phyloP scores from a whole-genome alignment of 23 red algal species.

The Cyanidiococcus yangmingshanensis region DNA sequence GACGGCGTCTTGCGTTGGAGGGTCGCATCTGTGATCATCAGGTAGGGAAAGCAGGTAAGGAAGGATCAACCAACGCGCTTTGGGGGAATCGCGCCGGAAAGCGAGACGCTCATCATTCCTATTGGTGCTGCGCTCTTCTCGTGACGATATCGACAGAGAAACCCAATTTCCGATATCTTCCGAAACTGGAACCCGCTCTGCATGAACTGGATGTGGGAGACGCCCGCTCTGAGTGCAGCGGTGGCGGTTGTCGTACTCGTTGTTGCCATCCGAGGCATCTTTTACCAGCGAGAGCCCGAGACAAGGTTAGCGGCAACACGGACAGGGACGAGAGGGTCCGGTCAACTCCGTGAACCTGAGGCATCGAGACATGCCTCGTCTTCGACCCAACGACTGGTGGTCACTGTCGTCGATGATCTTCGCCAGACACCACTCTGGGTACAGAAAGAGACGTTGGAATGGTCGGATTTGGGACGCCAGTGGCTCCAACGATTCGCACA shows the following conservation, averaged over 20 bases:
- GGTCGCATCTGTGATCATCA: no score
- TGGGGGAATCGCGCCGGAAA: no score
- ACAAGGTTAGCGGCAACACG: not conserved
- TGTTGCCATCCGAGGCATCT: not conserved
- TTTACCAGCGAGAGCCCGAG: not conserved
- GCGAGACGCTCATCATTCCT: no score
- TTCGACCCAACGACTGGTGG: not conserved
- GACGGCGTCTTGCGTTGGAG: no score
- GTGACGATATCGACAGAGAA: no score
- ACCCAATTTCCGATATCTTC: no score
- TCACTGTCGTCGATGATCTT: not conserved
- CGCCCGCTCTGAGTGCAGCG: not conserved
- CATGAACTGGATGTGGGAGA: slow-evolving; percentile 1
- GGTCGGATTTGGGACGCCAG: not conserved
- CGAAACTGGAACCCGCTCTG: no score
- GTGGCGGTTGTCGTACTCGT: not conserved
- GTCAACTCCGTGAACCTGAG: not conserved
- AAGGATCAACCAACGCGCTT: no score
- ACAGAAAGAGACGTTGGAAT: not conserved
- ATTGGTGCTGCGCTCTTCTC: no score
- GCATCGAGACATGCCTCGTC: not conserved
- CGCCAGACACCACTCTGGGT: not conserved
- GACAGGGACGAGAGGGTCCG: not conserved
- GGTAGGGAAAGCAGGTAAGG: no score
- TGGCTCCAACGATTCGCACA: not conserved